Evolutionary conservation across 2,329 filamentous ascomycete genomes (phyloP), one percentile per base, ranked within the genome.

Genomic region (Fusarium tricinctum): DNA sequence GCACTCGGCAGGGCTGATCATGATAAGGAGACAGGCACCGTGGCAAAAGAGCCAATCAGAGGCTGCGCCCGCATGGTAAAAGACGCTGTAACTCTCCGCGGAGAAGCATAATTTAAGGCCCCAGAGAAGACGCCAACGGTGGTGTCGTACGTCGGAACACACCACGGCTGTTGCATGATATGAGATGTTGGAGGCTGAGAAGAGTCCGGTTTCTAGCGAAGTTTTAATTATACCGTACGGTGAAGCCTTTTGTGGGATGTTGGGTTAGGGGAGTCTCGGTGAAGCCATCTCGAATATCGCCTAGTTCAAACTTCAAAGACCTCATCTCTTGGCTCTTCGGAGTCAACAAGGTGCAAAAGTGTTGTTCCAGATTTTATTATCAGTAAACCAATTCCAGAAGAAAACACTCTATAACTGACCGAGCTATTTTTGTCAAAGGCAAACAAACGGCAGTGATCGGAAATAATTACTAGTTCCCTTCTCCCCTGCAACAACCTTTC

Each of bases 71-170:
- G 43, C 26, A 30, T 6, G 15, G 35, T 38, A 13, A 48, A 38
- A 35, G 35, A 42, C 47, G 23, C n/a, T 23, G 26, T 63, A 23
- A 19, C 32, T 58, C 52, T 70, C 70, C 71, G 71, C 71, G 71
- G 71, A 73, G 69, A 73, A 70, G 56, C 62, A 46, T 30, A 33
- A 52, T 65, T 45, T 42, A 17, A 30, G 28, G 43, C 3, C 6
- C 35, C 53, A 50, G 58, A 32, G 38, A 35, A 35, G 33, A 12
- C 12, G 28, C 28, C 28, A 30, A 30, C 28, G 12, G 28, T 26
- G 30, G 35, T 38, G 35, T 70, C 68, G 71, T 73, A 70, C 61
- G 69, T 72, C 69, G 52, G 47, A 52, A 59, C 69, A 72, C 49
- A 52, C 61, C 53, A 69, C 43, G 52, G 39, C 48, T 32, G 54